phyloP scores from a whole-genome alignment of 129 eudicot species.

The Scalesia atractyloides region DNA sequence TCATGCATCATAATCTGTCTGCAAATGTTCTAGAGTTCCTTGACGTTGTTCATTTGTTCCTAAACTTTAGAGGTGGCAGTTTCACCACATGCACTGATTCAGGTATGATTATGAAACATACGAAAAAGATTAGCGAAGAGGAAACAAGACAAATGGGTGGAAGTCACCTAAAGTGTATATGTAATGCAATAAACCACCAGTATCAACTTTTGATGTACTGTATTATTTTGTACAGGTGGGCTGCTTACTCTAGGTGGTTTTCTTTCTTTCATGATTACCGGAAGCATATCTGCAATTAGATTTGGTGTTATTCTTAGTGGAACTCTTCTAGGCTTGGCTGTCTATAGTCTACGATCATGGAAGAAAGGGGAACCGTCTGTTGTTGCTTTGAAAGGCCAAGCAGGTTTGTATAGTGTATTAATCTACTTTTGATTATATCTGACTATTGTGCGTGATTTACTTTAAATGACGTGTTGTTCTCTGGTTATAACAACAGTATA shows the following conservation, averaged over 20 bases:
- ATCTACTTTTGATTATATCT: not conserved
- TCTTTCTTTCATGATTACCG: slow-evolving; percentile 81
- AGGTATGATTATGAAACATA: not conserved
- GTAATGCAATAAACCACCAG: not conserved
- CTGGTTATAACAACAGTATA: not conserved
- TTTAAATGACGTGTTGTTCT: not conserved
- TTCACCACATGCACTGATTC: not conserved
- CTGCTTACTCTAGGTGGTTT: slow-evolving; percentile 79
- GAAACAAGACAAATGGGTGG: not conserved
- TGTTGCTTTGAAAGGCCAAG: slow-evolving; percentile 71
- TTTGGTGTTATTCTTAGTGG: slow-evolving; percentile 97
- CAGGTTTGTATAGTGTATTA: slow-evolving; percentile 56
- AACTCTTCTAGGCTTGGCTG: slow-evolving; percentile 72
- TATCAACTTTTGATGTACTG: not conserved
- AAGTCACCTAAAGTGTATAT: not conserved
- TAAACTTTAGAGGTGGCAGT: not conserved
- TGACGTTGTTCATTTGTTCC: not conserved
- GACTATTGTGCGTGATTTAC: not conserved
- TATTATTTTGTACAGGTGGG: slow-evolving; percentile 52
- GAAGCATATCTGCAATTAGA: slow-evolving; percentile 83
- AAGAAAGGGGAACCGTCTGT: slow-evolving; percentile 65
- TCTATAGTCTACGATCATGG: slow-evolving; percentile 88
- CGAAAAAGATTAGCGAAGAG: not conserved
- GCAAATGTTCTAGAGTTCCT: not conserved
- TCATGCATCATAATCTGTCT: not conserved